A percentile compares a stretch with the other conserved stretches of the same genome.
Conservation (phyloP, 2,329 filamentous ascomycete species). For the Dothiorella sarmentorum region DNA sequence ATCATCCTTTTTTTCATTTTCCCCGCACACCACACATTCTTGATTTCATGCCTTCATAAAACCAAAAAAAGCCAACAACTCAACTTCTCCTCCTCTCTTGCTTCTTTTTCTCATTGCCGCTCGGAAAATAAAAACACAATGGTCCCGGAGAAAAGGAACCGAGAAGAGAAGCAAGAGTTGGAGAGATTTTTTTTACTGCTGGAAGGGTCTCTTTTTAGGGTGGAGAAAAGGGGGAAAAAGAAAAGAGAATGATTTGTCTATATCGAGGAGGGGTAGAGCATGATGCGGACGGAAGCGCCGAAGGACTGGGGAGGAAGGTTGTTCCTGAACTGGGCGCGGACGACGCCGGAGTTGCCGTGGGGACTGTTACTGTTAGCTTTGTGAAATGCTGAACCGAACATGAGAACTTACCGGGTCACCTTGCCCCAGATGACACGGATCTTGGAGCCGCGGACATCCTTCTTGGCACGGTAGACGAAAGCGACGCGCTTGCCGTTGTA, state of each 20-base stretch:
- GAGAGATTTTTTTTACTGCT: no score
- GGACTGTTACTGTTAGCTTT: slow-evolving; percentile 32
- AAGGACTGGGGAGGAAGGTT: slow-evolving; percentile 85
- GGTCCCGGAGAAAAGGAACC: no score
- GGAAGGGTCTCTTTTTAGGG: no score
- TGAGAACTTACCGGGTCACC: slow-evolving; percentile 62
- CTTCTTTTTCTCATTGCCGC: no score
- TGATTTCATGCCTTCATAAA: no score
- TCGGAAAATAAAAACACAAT: no score
- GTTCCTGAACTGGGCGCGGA: slow-evolving; percentile 90
- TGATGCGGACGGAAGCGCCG: slow-evolving; percentile 74
- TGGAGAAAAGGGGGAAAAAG: neutral
- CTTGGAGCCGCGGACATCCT: slow-evolving; percentile 92
- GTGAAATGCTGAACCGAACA: neutral
- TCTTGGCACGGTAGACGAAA: slow-evolving; percentile 91
- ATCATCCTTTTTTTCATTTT: no score
- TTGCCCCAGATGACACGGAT: slow-evolving; percentile 97
- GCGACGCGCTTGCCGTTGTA: slow-evolving; percentile 97
- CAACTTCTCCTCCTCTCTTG: no score
- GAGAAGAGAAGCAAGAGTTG: no score
- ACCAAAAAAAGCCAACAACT: no score
- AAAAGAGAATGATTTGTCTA: neutral
- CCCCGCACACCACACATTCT: no score
- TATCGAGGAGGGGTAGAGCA: slow-evolving; percentile 69
- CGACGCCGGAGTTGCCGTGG: slow-evolving; percentile 84